These are phyloP conservation scores for Curvularia sp. DNA, from an alignment of 2,329 filamentous ascomycete species.

Conservation along the genomic window DNA sequence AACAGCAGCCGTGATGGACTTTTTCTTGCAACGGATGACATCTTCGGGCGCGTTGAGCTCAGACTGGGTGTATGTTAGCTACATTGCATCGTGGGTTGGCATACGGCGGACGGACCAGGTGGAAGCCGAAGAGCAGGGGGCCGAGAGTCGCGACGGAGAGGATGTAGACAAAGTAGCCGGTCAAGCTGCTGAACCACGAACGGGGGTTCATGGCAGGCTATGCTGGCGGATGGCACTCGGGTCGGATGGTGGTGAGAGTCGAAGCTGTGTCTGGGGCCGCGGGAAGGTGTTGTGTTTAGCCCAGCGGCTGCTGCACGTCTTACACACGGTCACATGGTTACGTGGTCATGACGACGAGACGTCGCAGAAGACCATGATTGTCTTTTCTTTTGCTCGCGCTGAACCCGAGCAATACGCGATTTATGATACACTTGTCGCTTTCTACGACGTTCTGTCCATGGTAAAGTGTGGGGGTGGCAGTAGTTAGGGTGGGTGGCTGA, in stretches of 20 bases:
- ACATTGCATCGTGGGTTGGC: conserved; percentile 1
- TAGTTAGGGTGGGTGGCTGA: conserved; percentile 5
- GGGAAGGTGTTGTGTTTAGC: conserved; percentile 14
- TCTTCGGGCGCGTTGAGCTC: conserved; percentile 95
- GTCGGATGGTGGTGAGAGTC: background rate
- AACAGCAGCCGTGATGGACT: conserved; percentile 55
- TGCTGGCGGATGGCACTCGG: conserved; percentile 19
- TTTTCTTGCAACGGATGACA: conserved; percentile 84
- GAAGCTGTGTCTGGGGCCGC: conserved; percentile 1
- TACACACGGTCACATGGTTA: conserved; percentile 10
- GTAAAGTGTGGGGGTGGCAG: background rate
- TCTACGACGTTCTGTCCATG: background rate
- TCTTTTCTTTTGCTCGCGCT: conserved; percentile 7
- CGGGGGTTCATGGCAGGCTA: conserved; percentile 46
- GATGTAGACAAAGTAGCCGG: conserved; percentile 78
- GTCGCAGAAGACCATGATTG: conserved; percentile 15
- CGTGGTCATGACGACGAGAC: conserved; percentile 21
- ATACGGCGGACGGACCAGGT: conserved; percentile 67
- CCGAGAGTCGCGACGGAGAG: conserved; percentile 81
- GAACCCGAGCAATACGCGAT: background rate
- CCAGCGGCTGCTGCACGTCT: background rate
- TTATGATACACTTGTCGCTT: background rate
- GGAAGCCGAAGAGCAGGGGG: conserved; percentile 92
- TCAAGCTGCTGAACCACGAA: conserved; percentile 61
- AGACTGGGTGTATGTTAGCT: conserved; percentile 63